Conservation (phyloP, 768 basidiomycete genomes). For the Pulveroboletus ravenelii region DNA sequence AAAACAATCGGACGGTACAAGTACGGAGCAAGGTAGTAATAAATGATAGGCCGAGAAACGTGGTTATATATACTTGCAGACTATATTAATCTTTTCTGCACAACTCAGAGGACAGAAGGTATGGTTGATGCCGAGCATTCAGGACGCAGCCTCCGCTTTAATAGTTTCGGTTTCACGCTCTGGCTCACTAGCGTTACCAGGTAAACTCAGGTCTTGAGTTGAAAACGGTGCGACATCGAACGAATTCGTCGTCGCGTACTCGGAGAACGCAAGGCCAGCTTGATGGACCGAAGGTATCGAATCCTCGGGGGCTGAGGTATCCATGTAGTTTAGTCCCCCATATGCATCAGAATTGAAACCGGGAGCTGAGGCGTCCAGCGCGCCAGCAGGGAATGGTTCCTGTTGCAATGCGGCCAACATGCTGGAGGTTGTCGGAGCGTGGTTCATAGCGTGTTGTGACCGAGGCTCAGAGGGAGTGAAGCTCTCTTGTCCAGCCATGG, state of each 20-base stretch:
- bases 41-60: slow-evolving; percentile 30
- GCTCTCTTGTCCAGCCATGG: slow-evolving; percentile 85
- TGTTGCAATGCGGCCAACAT: slow-evolving; percentile 87
- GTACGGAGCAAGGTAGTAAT: slow-evolving; percentile 37
- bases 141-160: slow-evolving; percentile 55
- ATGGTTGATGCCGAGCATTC: slow-evolving; percentile 18
- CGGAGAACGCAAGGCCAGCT: slow-evolving; percentile 63
- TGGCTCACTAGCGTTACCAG: slow-evolving; percentile 51
- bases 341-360: slow-evolving; percentile 68
- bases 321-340: slow-evolving; percentile 71
- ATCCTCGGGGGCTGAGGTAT: slow-evolving; percentile 65
- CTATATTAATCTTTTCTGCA: slow-evolving; percentile 29
- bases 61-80: slow-evolving; percentile 32
- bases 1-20: slow-evolving; percentile 33
- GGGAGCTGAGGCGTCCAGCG: slow-evolving; percentile 60
- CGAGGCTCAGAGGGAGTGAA: slow-evolving; percentile 64
- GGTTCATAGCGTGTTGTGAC: slow-evolving; percentile 60
- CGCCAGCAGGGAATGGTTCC: slow-evolving; percentile 60
- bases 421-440: slow-evolving; percentile 84
- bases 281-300: slow-evolving; percentile 54
- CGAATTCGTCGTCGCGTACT: slow-evolving; percentile 58
- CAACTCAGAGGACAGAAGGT: slow-evolving; percentile 24
- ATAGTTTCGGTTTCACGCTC: slow-evolving; percentile 61
- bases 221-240: slow-evolving; percentile 72
- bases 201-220: slow-evolving; percentile 60